Evolutionary conservation across 1,284 basidiomycete genomes (phyloP), one percentile per base, ranked within the genome.

Genomic region (Fomitopsis pinicola): DNA sequence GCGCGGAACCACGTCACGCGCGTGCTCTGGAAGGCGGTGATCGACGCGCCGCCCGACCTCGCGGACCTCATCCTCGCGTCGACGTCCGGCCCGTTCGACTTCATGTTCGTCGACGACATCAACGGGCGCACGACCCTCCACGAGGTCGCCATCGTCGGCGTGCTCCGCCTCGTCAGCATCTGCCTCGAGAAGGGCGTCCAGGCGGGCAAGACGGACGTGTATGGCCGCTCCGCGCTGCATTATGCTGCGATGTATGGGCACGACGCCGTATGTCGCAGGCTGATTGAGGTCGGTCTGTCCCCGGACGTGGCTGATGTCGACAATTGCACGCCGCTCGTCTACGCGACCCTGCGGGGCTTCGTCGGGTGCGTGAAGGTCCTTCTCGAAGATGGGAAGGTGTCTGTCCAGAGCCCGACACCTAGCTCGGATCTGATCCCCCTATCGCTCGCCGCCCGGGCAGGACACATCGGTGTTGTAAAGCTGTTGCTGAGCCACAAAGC

Each of bases 241-340:
- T 99, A 99, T 74, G 95, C 95, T 17, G 92, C 95, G 17, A 95
- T 99, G 88, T 89, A 94, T 68, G 96, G 95, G 1, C 91, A 96
- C 72, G 81, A 87, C 1, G 77, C 78, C 15, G 84, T 97, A 61
- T 96, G 94, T 74, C 82, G 81, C 55, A 87, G 83, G 65, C 84
- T 99, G 40, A 79, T 99, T 62, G 81, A 87, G 62, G 85, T 87
- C 15, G 77, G 82, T 17, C 78, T 92, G 8, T 80, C 86, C 38
- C 82, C 92, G 1, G 83, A 88, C 62, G 80, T 86, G 14, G 83
- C 91, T 56, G 97, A 98, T 73, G 86, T 92, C 77, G 97, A 99
- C 74, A 97, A 96, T 66, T 97, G 94, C 77, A 97, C 87, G 52
- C 92, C 97, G 9, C 81, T 98, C 52, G 88, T 98, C 58, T 97